These are phyloP conservation scores for Aspergillus puulaauensis DNA, from an alignment of 2,329 filamentous ascomycete genomes.

Conservation along the genomic window DNA sequence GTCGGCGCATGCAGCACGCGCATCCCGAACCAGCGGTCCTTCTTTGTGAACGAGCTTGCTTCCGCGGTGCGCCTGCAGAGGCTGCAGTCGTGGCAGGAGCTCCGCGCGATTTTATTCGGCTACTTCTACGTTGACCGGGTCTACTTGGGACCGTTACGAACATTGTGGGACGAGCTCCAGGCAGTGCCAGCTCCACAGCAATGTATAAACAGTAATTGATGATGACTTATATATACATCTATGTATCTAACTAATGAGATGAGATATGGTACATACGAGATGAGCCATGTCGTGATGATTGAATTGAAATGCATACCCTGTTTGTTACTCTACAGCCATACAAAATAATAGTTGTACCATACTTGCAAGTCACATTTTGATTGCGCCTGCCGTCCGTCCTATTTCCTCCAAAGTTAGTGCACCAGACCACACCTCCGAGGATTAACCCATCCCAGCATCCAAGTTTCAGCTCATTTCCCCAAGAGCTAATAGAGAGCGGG, in stretches of 20 bases:
- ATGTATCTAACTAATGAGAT: conserved; percentile 16
- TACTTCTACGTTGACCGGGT: conserved; percentile 39
- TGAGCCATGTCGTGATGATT: conserved; percentile 1
- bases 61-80: conserved; percentile 27
- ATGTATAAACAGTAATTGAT: conserved; percentile 14
- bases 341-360: too few species aligned
- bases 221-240: conserved; percentile 5
- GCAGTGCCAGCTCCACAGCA: conserved; percentile 15
- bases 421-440: too few species aligned
- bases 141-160: conserved; percentile 30
- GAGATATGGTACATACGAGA: conserved; percentile 18
- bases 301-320: background rate
- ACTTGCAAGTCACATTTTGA: too few species aligned
- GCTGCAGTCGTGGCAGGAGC: conserved; percentile 34
- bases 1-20: conserved; percentile 33
- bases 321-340: background rate
- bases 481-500: too few species aligned
- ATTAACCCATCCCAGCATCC: background rate
- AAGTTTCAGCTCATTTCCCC: background rate
- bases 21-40: conserved; percentile 26
- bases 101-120: conserved; percentile 28
- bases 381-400: too few species aligned
- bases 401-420: too few species aligned
- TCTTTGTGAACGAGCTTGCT: conserved; percentile 34
- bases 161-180: conserved; percentile 34